A percentile compares a stretch with the other conserved stretches of the same genome.
phyloP scores from a whole-genome alignment of 495 filamentous ascomycete genomes.

The Annulohypoxylon nitens region DNA sequence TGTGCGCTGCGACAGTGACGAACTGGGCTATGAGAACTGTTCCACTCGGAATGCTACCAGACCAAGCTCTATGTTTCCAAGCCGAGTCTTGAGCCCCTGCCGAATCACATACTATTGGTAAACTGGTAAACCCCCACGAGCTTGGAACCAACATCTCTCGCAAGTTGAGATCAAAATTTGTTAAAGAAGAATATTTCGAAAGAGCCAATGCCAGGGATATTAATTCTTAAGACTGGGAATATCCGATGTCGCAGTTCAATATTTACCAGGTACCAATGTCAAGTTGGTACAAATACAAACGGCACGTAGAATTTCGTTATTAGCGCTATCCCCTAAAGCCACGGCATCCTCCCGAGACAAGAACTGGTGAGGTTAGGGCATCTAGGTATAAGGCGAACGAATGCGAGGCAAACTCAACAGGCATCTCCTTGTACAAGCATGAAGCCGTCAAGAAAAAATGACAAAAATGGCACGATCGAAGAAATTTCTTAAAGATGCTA shows the following conservation, averaged over 20 bases:
- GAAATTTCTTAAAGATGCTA: not conserved
- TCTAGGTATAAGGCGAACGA: slow-evolving; percentile 3
- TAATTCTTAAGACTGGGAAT: not conserved
- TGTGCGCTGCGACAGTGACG: slow-evolving; percentile 42
- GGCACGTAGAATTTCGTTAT: slow-evolving; percentile 15
- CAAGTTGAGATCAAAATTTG: slow-evolving; percentile 10
- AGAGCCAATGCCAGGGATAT: slow-evolving; percentile 11
- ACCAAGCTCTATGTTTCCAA: slow-evolving; percentile 16
- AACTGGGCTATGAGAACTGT: slow-evolving; percentile 31
- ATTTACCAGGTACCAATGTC: not conserved
- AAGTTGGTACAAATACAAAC: slow-evolving; percentile 1
- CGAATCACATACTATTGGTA: slow-evolving; percentile 21
- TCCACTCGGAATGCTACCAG: slow-evolving; percentile 42
- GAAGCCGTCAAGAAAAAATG: slow-evolving; percentile 5
- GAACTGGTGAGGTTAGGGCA: slow-evolving; percentile 2
- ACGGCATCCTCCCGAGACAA: slow-evolving; percentile 37
- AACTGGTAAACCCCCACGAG: slow-evolving; percentile 9
- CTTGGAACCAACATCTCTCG: slow-evolving; percentile 17
- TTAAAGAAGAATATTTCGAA: slow-evolving; percentile 1
- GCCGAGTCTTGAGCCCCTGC: slow-evolving; percentile 28
- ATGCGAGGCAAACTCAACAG: slow-evolving; percentile 32
- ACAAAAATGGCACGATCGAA: not conserved
- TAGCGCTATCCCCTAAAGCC: slow-evolving; percentile 19
- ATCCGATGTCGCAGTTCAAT: slow-evolving; percentile 26
- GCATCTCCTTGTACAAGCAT: slow-evolving; percentile 25